phyloP scores from a whole-genome alignment of 768 basidiomycete genomes.

The Brasilioporus rufonigricans region DNA sequence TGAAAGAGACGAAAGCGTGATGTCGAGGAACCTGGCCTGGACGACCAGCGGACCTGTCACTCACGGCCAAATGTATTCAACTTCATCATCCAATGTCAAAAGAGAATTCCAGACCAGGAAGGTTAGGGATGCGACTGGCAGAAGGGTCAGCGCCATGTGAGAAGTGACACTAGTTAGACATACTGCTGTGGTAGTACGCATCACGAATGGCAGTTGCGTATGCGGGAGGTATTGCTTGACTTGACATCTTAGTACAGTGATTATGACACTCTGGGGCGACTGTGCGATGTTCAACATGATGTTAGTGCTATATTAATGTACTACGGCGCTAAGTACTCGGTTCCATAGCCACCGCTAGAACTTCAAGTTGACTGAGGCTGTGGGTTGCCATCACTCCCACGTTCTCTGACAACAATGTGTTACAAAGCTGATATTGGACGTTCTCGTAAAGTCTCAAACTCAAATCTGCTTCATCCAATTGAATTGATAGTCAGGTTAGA shows the following conservation, averaged over 20 bases:
- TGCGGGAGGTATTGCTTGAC: neutral
- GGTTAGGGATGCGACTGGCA: conserved; percentile 11
- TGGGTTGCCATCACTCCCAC: conserved; percentile 11
- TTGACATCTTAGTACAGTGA: neutral
- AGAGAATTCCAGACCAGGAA: conserved; percentile 16
- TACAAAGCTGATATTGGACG: neutral
- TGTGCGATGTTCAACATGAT: neutral
- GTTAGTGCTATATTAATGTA: neutral
- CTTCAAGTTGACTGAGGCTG: too few species aligned
- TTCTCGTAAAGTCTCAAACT: neutral
- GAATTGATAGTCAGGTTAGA: neutral
- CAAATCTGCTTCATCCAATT: neutral
- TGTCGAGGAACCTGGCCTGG: neutral
- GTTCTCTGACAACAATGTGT: neutral
- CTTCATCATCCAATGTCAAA: conserved; percentile 19
- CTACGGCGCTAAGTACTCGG: neutral
- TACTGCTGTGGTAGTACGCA: conserved; percentile 16
- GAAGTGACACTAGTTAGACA: neutral
- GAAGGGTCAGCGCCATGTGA: neutral
- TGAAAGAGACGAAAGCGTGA: neutral
- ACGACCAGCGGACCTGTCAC: neutral
- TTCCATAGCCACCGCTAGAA: neutral
- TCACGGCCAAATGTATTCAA: conserved; percentile 24
- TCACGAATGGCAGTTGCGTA: conserved; percentile 1
- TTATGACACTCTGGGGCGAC: neutral